A percentile compares a stretch with the other conserved stretches of the same genome.
Conservation (phyloP, 805 yeast species). For the Zygoascus bituminiphila region DNA sequence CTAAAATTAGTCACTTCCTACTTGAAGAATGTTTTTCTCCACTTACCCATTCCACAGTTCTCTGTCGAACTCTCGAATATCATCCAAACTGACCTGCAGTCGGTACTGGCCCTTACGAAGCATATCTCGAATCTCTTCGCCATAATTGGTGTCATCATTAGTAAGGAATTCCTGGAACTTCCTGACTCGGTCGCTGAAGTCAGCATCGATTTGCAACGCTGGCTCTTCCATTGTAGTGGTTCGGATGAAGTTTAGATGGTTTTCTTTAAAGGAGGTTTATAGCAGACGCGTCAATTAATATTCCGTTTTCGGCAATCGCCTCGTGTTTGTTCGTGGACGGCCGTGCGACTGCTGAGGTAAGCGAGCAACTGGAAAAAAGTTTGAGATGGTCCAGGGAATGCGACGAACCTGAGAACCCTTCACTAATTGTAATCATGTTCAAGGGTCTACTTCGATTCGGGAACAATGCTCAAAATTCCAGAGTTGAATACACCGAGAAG, state of each 20-base stretch:
- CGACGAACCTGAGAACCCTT: neutral
- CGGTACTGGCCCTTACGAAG: constrained; percentile 58
- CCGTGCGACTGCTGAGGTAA: neutral
- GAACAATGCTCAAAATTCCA: neutral
- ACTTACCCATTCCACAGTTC: constrained; percentile 60
- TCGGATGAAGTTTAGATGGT: neutral
- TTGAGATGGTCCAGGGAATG: no score
- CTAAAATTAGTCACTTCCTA: neutral
- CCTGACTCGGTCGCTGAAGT: constrained; percentile 70
- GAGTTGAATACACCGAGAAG: neutral
- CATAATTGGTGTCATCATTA: constrained; percentile 54
- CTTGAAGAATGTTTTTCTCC: constrained; percentile 4
- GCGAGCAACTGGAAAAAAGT: no score
- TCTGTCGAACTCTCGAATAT: constrained; percentile 73
- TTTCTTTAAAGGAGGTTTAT: neutral
- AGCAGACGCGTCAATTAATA: constrained; percentile 1
- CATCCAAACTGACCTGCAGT: constrained; percentile 72
- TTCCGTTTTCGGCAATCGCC: neutral
- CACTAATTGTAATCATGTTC: neutral
- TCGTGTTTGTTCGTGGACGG: neutral
- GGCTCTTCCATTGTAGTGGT: constrained; percentile 1
- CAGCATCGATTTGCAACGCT: constrained; percentile 2
- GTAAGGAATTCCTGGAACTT: constrained; percentile 78
- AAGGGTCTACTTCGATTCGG: neutral
- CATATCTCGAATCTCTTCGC: constrained; percentile 64